Evolutionary conservation across 495 filamentous ascomycete genomes (phyloP), one percentile per base, ranked within the genome.

Genomic region (Penicillium desertorum): DNA sequence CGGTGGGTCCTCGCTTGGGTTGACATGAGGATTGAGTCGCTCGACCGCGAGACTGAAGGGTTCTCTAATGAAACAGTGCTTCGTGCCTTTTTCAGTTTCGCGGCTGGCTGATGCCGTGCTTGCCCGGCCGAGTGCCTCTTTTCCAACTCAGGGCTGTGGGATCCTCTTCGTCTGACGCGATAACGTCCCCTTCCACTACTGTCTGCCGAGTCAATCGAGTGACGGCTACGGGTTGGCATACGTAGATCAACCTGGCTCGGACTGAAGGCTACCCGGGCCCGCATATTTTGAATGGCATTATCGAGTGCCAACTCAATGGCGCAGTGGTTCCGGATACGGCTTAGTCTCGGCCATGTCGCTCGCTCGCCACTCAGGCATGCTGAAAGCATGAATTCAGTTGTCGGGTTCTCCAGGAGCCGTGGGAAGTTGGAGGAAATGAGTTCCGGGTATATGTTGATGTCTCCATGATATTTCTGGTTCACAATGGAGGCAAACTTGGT

Each of bases 381-480:
- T 30, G 88, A 78, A 1, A 84, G 66, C 88, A 97, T 94, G 72
- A 95, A 96, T n/a, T 91, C 90, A 0, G 83, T 69, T 0, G 88
- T 95, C n/a, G 92, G 92, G 55, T 97, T 97, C 57, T 81, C 87
- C 22, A 97, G 71, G 34, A 96, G 87, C 17, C 81, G 79, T 4
- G 86, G 89, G 34, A 96, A 84, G 59, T 95, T 86, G 5, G 81
- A 76, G 32, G 88, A 85, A 2, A 82, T 79, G 48, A 96, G 87
- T 53, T 89, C 84, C 0, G 92, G 92, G 49, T 96, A 82, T 51
- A 97, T 96, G 45, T 89, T 97, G 69, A 97, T 96, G 70, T 97
- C 91, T n/a, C 93, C 93, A 4, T 88, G 89, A 62, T 97, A 97
- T 59, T 88, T 90, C 63, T 97, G 92, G 59, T 86, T 91, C 47